Percentiles rank a stretch among this genome's conserved stretches.
Evolutionary conservation across 192 early-diverging fungal species (phyloP).

Genomic region (Gaertneriomyces sp.): DNA sequence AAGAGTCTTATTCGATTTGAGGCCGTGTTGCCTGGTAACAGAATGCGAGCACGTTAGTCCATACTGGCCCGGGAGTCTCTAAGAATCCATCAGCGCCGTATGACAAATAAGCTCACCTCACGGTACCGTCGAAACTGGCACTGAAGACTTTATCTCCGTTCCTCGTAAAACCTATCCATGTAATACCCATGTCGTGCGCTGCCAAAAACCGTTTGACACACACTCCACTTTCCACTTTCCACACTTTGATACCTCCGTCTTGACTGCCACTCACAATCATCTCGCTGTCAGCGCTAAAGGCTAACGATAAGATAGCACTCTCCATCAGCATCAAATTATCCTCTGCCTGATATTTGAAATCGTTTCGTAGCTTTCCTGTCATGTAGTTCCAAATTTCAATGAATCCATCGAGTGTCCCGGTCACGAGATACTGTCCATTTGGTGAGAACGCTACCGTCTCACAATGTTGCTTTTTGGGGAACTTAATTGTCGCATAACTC

Average conservation of each 20-base stretch:
- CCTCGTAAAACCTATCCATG: slow-evolving; percentile 70
- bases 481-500: slow-evolving; percentile 82
- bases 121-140: slow-evolving; percentile 71
- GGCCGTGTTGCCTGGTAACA: slow-evolving; percentile 54
- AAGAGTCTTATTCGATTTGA: slow-evolving; percentile 88
- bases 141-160: slow-evolving; percentile 80
- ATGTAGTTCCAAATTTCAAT: slow-evolving; percentile 94
- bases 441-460: slow-evolving; percentile 77
- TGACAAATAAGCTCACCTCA: slow-evolving; percentile 49
- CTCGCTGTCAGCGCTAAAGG: slow-evolving; percentile 75
- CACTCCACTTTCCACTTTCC: slow-evolving; percentile 76
- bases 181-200: slow-evolving; percentile 84
- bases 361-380: slow-evolving; percentile 84
- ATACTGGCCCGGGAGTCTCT: not conserved
- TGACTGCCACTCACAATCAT: slow-evolving; percentile 77
- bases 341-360: slow-evolving; percentile 87
- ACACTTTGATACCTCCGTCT: slow-evolving; percentile 84
- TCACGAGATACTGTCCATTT: slow-evolving; percentile 77
- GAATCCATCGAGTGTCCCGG: slow-evolving; percentile 90
- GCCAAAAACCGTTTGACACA: slow-evolving; percentile 67
- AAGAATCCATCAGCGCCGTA: not conserved
- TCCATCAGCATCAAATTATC: slow-evolving; percentile 93
- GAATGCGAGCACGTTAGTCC: slow-evolving; percentile 41
- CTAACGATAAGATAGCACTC: slow-evolving; percentile 69
- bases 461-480: slow-evolving; percentile 83